Evolutionary conservation across 768 basidiomycete genomes (phyloP), one percentile per base, ranked within the genome.

Genomic region (Serendipita sp.): DNA sequence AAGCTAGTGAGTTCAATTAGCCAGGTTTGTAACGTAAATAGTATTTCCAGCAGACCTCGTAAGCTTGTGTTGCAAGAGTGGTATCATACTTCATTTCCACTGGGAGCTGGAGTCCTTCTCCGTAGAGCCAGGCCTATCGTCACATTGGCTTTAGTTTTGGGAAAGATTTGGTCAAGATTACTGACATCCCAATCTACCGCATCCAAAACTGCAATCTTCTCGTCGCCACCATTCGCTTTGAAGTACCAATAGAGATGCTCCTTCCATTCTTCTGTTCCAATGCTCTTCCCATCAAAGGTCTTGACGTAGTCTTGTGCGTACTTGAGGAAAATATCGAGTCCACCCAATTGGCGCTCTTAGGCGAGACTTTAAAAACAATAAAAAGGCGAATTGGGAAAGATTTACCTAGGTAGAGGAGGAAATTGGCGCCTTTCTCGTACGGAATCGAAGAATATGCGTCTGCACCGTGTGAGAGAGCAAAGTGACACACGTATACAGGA

Each of bases 381-480:
- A 16, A 32, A 3, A 38, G 56, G 10, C 30, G 8, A 8, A 35
- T 32, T 13, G 53, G 37, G 37, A 24, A 18, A 3, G 7, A 69
- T 79, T 64, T 64, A 88, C 88, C 93, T 24, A 97, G 79, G 71
- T 89, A 80, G 16, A 94, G 80, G 15, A 98, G 76, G 69, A 98
- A 84, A 72, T 92, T 95, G 4, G 89, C 80, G 30, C 94, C 94
- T 74, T 94, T 89, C 72, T 89, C 88, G 69, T 95, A 95, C 1
- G 93, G 88, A 51, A 96, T 78, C 62, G 78, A 72, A 66, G 67
- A 66, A 35, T 60, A 60, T n/a, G 56, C 56, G n/a, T 60, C 56
- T 60, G 34, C 4, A n/a, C 8, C n/a, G 10, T n/a, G 32, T 60
- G 8, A 60, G 56, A 8, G 11, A 4, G 37, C 10, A 5, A 32